Conservation (phyloP, 139 green algal genomes). For the Desmodesmus armatus region DNA sequence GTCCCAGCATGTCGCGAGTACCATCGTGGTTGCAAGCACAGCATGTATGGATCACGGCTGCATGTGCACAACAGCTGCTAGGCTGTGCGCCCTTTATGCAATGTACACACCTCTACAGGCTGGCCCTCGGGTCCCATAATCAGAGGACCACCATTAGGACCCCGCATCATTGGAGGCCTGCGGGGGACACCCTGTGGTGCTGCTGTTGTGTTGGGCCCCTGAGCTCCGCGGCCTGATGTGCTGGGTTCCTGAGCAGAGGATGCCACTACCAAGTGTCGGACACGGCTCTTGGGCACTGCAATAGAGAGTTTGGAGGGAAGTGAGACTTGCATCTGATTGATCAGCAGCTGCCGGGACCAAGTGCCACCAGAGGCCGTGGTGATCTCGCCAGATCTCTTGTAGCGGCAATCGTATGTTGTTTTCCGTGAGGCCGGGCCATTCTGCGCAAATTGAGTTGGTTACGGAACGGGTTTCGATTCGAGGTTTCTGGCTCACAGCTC, state of each 20-base stretch:
- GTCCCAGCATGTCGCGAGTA: neutral
- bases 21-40: neutral
- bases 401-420: no score
- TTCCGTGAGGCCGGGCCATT: no score
- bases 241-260: conserved; percentile 6
- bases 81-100: neutral
- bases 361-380: no score
- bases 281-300: no score
- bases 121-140: conserved; percentile 60
- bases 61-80: neutral
- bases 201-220: neutral
- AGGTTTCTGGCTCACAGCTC: no score
- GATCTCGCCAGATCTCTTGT: no score
- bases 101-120: conserved; percentile 46
- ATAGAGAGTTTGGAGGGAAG: no score
- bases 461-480: no score
- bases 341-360: neutral
- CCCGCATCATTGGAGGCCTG: neutral
- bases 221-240: neutral
- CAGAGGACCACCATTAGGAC: conserved; percentile 2
- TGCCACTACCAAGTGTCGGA: neutral
- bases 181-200: neutral
- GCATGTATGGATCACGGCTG: neutral
- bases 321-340: neutral
- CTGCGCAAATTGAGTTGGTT: no score